Base-by-base conservation (phyloP, 1,284 basidiomycete genomes). In the Sanghuangporus weigelae region DNA sequence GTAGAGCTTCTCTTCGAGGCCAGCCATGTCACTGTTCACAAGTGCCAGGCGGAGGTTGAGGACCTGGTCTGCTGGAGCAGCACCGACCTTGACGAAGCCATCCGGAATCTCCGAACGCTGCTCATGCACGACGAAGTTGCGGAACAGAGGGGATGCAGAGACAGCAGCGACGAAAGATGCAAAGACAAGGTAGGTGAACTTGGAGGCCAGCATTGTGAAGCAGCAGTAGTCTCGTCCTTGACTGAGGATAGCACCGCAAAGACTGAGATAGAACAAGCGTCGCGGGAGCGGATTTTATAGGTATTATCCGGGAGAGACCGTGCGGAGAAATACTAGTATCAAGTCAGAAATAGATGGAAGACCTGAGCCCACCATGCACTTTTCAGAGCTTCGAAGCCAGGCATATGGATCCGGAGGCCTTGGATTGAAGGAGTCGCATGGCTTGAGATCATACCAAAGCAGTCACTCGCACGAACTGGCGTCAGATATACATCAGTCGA, bases 1-100 rank as follows among this genome's bases (percentile, higher is more conserved):
- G 36, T 68, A 64, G 1, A 75, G 65, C 6, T 68, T 63, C 3
- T 67, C 54, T 50, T 72, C 65, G 3, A 75, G 69, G 12, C 68
- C 71, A 7, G 42, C 23, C 12, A 66, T 60, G 64, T 74, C 64
- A 26, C 63, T 68, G 49, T 68, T 67, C 7, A 65, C 63, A 35
- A 74, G 68, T 1, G 68, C 71, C 23, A 73, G 57, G 23, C 69
- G 70, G 31, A 73, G 60, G 21, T 65, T 67, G 31, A 74, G 67
- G 6, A 59, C 46, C 21, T 57, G 57, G 57, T 70, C 67, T 7
- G 66, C 56, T 7, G 68, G 57, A 0, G 71, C 72, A 16, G 68
- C 59, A 7, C 70, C 70, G 23, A 56, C 57, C 59, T 62, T 56
- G 7, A 60, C 63, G 57, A 69, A 73, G 11, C 71, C 71, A 31